Conservation (phyloP, 139 green algal species). For the Closterium sp. region DNA sequence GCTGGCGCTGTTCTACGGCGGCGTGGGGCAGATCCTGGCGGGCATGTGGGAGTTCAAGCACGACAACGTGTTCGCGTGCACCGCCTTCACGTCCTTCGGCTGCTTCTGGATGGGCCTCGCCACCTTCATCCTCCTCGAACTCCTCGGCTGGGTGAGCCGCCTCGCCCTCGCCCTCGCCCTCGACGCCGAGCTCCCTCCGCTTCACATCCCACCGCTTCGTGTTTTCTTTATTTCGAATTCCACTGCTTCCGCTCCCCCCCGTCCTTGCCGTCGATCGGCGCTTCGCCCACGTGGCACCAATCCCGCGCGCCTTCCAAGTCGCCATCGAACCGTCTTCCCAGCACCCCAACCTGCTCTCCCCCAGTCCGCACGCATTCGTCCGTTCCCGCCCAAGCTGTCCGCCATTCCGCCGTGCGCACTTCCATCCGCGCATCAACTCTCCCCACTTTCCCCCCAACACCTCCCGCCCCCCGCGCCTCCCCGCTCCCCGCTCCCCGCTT, state of each 20-base stretch:
- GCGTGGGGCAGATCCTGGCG: conserved; percentile 25
- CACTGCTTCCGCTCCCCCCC: neutral
- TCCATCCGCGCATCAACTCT: too few species aligned
- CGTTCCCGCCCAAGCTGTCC: too few species aligned
- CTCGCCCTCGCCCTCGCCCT: too few species aligned
- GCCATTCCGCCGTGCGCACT: too few species aligned
- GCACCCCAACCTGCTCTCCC: too few species aligned
- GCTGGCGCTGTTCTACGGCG: conserved; percentile 33
- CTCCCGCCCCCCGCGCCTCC: too few species aligned
- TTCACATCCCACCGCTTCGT: too few species aligned
- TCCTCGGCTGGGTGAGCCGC: neutral
- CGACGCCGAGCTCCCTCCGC: too few species aligned
- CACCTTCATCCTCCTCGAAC: neutral
- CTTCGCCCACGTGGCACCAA: neutral
- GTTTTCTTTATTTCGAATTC: neutral
- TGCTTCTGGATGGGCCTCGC: conserved; percentile 28
- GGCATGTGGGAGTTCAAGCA: conserved; percentile 31
- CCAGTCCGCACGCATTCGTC: too few species aligned
- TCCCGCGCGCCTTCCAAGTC: neutral
- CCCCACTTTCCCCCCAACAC: too few species aligned
- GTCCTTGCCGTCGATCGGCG: neutral
- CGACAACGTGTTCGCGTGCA: conserved; percentile 30
- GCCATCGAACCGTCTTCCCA: neutral
- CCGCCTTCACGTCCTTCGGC: conserved; percentile 29
- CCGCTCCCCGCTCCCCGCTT: too few species aligned